phyloP scores from a whole-genome alignment of 2,329 filamentous ascomycete genomes.

The Fusarium staphyleae region DNA sequence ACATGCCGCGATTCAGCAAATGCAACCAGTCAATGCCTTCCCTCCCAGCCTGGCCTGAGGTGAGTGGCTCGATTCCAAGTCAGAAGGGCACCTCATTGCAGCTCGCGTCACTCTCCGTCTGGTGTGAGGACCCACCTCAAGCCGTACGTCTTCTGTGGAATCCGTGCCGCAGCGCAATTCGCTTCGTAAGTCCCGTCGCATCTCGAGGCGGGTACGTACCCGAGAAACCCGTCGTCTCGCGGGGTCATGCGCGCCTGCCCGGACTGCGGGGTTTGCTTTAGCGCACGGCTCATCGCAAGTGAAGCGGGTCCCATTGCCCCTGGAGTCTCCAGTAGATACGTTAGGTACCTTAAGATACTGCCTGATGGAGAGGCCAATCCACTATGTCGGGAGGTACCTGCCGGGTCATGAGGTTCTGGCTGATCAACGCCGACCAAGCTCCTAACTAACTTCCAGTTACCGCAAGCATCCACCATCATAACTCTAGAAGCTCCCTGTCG shows the following conservation, averaged over 20 bases:
- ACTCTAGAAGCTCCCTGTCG: too few species aligned
- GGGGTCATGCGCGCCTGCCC: background rate
- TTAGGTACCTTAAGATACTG: too few species aligned
- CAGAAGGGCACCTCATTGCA: slow-evolving; percentile 21
- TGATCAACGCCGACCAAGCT: background rate
- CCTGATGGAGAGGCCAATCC: too few species aligned
- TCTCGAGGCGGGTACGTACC: background rate
- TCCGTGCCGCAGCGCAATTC: background rate
- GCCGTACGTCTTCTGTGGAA: slow-evolving; percentile 15
- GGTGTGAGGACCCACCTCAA: slow-evolving; percentile 28
- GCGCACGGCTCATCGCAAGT: too few species aligned
- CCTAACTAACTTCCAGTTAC: too few species aligned
- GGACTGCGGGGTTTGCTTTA: background rate
- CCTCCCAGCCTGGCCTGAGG: slow-evolving; percentile 20
- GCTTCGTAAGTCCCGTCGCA: slow-evolving; percentile 3
- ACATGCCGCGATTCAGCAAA: slow-evolving; percentile 23
- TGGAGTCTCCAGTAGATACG: too few species aligned
- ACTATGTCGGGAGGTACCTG: too few species aligned
- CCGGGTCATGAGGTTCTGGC: background rate
- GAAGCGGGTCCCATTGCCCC: too few species aligned
- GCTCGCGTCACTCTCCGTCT: slow-evolving; percentile 12
- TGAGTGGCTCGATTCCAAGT: slow-evolving; percentile 30
- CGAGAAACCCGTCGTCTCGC: too few species aligned
- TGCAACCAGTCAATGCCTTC: slow-evolving; percentile 25
- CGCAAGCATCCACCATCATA: too few species aligned